A percentile compares a stretch with the other conserved stretches of the same genome.
Conservation (phyloP, 306 rosid species). For the Sicyos baderoa region DNA sequence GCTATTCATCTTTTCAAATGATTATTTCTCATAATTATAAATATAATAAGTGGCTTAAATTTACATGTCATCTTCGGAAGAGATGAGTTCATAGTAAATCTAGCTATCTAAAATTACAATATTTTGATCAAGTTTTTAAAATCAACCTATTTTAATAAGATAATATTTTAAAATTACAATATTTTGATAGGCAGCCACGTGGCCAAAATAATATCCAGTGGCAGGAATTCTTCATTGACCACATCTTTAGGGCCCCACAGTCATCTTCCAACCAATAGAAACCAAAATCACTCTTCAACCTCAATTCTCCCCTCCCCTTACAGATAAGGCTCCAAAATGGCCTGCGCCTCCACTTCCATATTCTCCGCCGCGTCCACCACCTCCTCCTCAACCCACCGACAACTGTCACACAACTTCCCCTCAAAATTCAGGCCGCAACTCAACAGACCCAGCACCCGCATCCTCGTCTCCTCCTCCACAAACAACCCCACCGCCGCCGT, state of each 20-base stretch:
- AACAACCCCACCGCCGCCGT: conserved; percentile 35
- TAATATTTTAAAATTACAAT: too few species aligned
- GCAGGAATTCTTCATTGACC: not conserved
- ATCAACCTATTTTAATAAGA: too few species aligned
- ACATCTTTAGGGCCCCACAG: conserved; percentile 18
- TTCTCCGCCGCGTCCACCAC: conserved; percentile 27
- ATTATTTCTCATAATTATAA: too few species aligned
- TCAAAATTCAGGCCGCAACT: conserved; percentile 16
- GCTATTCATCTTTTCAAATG: too few species aligned
- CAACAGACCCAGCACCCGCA: conserved; percentile 34
- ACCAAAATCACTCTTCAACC: conserved; percentile 21
- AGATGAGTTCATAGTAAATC: too few species aligned
- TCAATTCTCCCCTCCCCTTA: not conserved
- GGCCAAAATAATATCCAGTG: not conserved
- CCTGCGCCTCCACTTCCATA: conserved; percentile 38
- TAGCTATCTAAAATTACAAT: too few species aligned
- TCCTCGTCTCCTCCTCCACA: conserved; percentile 72
- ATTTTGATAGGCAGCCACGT: too few species aligned
- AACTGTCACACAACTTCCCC: conserved; percentile 22
- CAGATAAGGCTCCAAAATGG: conserved; percentile 52
- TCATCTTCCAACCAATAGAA: conserved; percentile 22
- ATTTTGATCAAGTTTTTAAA: too few species aligned
- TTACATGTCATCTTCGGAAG: too few species aligned
- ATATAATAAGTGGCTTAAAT: too few species aligned
- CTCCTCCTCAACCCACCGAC: conserved; percentile 23